Evolutionary conservation across 441 rosid species (phyloP), one percentile per base, ranked within the genome.

Genomic region (Brassica balearica): DNA sequence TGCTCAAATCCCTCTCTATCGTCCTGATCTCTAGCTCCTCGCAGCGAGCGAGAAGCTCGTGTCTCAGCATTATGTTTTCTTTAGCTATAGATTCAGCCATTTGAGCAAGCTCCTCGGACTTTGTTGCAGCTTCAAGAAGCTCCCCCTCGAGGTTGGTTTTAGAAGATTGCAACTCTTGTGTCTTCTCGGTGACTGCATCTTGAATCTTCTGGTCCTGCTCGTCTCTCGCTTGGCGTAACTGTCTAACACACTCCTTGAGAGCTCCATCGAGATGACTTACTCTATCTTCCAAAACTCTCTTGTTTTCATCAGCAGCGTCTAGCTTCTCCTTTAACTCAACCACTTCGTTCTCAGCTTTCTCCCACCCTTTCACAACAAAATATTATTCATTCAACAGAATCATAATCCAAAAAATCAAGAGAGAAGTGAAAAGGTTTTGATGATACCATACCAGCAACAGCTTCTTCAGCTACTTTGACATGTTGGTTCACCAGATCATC

Each of bases 401-500:
- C 43, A 65, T 48, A 58, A 58, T n/a, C 32, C 2, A 70, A 59
- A 12, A 17, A 17, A 17, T 17, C 17, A 17, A 17, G 17, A 48
- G 10, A 68, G 14, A 70, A 58, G 1, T 9, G 14, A 8, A 53
- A 72, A 72, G 46, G 22, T 20, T 38, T 6, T 53, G 25, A 60
- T 87, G 22, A 64, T 87, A 11, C 2, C 3, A 43, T 46, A 95
- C 99, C 99, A 80, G 97, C 93, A 61, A 95, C 92, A 74, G 99
- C 99, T 91, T 95, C 99, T 85, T 93, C 99, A 0, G 99, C 98
- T 67, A 95, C 98, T 86, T 89, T 95, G 20, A 87, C 87, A 73
- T 95, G 99, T 82, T 95, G 98, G 80, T 92, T 95, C 74, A 92
- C 98, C 75, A 93, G 69, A 77, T 90, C 95, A 80, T 95, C 99